These are phyloP conservation scores for Paramecium sexaurelia DNA, from an alignment of 73 alveolate genomes.

Conservation along the genomic window DNA sequence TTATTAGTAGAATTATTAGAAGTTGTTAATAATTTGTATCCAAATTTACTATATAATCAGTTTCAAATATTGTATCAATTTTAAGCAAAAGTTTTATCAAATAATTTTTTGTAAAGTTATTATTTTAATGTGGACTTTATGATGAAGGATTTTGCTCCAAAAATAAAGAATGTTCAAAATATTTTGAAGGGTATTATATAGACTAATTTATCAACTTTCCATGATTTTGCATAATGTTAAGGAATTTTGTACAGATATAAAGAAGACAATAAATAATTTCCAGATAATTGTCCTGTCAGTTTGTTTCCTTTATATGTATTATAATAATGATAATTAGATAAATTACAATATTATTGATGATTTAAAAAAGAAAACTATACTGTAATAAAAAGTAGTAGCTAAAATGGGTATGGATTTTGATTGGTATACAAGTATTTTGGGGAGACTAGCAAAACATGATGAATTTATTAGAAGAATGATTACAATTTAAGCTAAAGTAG, in stretches of 20 bases:
- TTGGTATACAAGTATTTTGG: constrained; percentile 53
- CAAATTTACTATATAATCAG: not conserved
- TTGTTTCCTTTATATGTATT: constrained; percentile 1
- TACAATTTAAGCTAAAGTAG: constrained; percentile 47
- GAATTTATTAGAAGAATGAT: constrained; percentile 44
- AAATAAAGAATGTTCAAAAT: not conserved
- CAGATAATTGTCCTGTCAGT: constrained; percentile 13
- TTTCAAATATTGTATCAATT: not conserved
- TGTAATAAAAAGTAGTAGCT: constrained; percentile 45
- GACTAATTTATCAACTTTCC: not conserved
- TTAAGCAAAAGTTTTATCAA: not conserved
- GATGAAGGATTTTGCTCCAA: not conserved
- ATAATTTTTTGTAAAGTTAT: not conserved
- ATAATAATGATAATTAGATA: not conserved
- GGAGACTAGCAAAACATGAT: constrained; percentile 28
- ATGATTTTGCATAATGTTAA: constrained; percentile 26
- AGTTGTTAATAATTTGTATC: not conserved
- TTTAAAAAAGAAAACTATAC: constrained; percentile 37
- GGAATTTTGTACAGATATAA: constrained; percentile 11
- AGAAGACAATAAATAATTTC: not conserved
- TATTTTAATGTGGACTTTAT: not conserved
- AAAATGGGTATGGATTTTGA: constrained; percentile 57
- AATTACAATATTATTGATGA: constrained; percentile 49
- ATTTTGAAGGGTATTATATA: not conserved
- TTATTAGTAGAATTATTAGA: not conserved